Conservation (phyloP, 495 filamentous ascomycete species). For the Elaphomyces granulatus region DNA sequence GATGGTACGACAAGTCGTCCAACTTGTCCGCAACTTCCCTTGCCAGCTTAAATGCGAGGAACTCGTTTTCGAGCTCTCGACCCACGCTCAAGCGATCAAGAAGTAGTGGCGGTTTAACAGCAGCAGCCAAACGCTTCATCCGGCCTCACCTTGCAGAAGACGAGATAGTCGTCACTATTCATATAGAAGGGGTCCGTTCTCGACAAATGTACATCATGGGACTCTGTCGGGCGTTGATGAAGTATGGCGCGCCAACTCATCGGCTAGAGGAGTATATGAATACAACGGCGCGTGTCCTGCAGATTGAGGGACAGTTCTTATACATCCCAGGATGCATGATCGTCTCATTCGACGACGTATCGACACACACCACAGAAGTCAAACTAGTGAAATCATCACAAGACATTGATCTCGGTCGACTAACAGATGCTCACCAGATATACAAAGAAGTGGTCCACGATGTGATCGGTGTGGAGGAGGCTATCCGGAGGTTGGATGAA, state of each 20-base stretch:
- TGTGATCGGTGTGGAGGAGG: slow-evolving; percentile 71
- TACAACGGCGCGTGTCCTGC: slow-evolving; percentile 76
- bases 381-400: slow-evolving; percentile 66
- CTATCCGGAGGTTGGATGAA: slow-evolving; percentile 51
- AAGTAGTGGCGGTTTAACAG: slow-evolving; percentile 26
- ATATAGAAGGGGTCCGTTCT: slow-evolving; percentile 71
- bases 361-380: slow-evolving; percentile 85
- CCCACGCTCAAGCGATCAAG: slow-evolving; percentile 32
- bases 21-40: slow-evolving; percentile 36
- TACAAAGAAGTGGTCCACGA: slow-evolving; percentile 94
- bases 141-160: slow-evolving; percentile 37
- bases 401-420: slow-evolving; percentile 70
- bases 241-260: slow-evolving; percentile 66
- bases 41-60: slow-evolving; percentile 32
- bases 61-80: slow-evolving; percentile 16
- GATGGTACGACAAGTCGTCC: slow-evolving; percentile 49
- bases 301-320: slow-evolving; percentile 82
- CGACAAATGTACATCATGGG: slow-evolving; percentile 75
- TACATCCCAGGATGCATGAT: slow-evolving; percentile 96
- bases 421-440: slow-evolving; percentile 73
- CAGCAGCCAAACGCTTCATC: slow-evolving; percentile 26
- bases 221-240: slow-evolving; percentile 79
- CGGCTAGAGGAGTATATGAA: slow-evolving; percentile 75
- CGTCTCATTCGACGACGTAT: slow-evolving; percentile 79
- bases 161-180: slow-evolving; percentile 69